Base-by-base conservation (phyloP, 257 asterid genomes). In the Solanum rostratum region DNA sequence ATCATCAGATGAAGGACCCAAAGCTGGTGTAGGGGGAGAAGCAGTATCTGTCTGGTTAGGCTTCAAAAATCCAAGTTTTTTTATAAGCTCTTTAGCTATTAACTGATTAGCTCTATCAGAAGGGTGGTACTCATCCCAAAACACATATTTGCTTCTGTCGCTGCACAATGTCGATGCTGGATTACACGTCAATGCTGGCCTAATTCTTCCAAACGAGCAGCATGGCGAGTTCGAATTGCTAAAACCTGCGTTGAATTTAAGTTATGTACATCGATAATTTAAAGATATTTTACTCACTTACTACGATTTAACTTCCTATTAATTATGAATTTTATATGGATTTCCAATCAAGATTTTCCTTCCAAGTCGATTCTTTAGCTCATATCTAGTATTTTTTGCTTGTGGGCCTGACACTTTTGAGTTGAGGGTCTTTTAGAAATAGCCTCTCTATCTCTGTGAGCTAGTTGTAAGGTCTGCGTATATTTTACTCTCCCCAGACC, bases 81-180 rank as follows among this genome's bases (percentile, higher is more conserved):
- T 92, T n/a, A 94, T 91, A 62, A 96, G 79, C 86, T 92, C 98
- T 0, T 88, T 83, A 7, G 99, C 97, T 19, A 96, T 88, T 5
- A 96, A 84, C 88, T 92, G 86, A 60, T 93, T 96, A 14, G 98
- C 99, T 5, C 86, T 84, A 59, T 96, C 99, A 1, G 96, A 90
- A 5, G 99, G 99, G 54, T 96, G 99, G 22, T 96, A 94, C 74
- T 96, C 98, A 74, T 96, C 98, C 99, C 99, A 94, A 43, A 96
- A 96, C 85, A 96, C 95, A 74, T 94, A 94, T 88, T 96, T 94
- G 91, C 97, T 96, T 78, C 99, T 86, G 65, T 96, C 99, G 62
- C 87, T 92, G 87, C 99, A 94, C 87, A 93, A 24, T 0, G 88
- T 80, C 9, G 99, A 94, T 6, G 96, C 97, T 7, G 99, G 99